Evolutionary conservation across 2,329 filamentous ascomycete species (phyloP).

Genomic region (Pseudogymnoascus destructans): DNA sequence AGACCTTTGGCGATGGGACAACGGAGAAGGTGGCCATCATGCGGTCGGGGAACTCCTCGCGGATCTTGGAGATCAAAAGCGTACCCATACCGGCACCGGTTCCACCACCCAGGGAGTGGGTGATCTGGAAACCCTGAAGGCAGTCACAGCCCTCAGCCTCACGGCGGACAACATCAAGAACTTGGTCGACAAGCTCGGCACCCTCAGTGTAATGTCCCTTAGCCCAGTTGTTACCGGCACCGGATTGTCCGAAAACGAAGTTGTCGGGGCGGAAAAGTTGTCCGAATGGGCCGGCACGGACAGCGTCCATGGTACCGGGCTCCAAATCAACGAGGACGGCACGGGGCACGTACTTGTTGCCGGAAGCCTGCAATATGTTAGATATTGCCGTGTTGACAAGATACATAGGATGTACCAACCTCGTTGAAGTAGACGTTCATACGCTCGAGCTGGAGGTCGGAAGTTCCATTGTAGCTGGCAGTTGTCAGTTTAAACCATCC

Average conservation of each 20-base stretch:
- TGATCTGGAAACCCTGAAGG: constrained; percentile 99
- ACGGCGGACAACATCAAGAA: constrained; percentile 94
- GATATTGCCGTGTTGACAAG: constrained; percentile 12
- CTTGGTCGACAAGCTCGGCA: constrained; percentile 96
- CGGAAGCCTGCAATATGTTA: constrained; percentile 54
- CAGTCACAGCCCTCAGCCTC: constrained; percentile 99
- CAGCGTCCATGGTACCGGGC: constrained; percentile 98
- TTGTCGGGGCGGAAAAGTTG: constrained; percentile 99
- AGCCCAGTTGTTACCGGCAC: constrained; percentile 99
- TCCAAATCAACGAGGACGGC: constrained; percentile 98
- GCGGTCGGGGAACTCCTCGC: constrained; percentile 98
- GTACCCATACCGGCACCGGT: constrained; percentile 99
- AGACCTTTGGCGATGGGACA: constrained; percentile 97
- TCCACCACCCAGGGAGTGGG: constrained; percentile 99
- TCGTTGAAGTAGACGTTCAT: constrained; percentile 99
- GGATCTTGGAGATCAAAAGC: constrained; percentile 98
- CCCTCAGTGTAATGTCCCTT: constrained; percentile 99
- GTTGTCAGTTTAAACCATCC: constrained; percentile 17
- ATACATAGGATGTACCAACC: constrained; percentile 31
- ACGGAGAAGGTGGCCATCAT: constrained; percentile 99
- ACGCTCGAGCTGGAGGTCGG: constrained; percentile 97
- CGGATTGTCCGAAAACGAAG: constrained; percentile 99
- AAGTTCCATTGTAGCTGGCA: constrained; percentile 84
- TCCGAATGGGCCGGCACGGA: constrained; percentile 94
- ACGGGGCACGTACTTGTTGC: constrained; percentile 99